Conservation (phyloP, 106 monocot species). For the Narthecium ossifragum region DNA sequence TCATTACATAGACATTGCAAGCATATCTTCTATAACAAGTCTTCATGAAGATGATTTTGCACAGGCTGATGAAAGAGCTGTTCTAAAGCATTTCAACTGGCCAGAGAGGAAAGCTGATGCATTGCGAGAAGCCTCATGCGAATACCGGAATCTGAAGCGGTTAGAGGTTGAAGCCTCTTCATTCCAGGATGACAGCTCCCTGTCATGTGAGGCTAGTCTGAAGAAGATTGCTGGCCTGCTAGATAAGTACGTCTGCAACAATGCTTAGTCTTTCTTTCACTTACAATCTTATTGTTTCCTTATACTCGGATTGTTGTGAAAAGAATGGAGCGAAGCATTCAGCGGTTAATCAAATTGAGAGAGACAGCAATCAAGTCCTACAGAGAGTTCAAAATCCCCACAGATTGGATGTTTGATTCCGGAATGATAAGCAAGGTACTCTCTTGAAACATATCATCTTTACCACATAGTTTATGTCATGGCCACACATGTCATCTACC, state of each 20-base stretch:
- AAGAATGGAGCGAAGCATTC: slow-evolving; percentile 63
- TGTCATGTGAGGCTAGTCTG: slow-evolving; percentile 44
- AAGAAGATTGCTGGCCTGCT: slow-evolving; percentile 56
- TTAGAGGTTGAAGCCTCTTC: slow-evolving; percentile 38
- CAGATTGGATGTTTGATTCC: slow-evolving; percentile 85
- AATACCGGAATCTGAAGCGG: slow-evolving; percentile 63
- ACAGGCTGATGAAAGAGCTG: slow-evolving; percentile 94
- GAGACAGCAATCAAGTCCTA: slow-evolving; percentile 33
- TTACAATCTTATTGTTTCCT: neutral
- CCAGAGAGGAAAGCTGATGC: slow-evolving; percentile 90
- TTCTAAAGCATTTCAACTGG: slow-evolving; percentile 94
- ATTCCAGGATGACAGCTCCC: slow-evolving; percentile 34
- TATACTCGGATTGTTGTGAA: neutral
- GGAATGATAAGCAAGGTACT: slow-evolving; percentile 66
- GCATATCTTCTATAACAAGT: too few relatives aligned
- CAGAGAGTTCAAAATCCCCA: slow-evolving; percentile 59
- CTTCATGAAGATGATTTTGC: too few relatives aligned
- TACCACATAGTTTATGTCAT: too few relatives aligned
- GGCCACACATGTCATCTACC: too few relatives aligned
- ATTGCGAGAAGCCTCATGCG: slow-evolving; percentile 75
- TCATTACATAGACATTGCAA: too few relatives aligned
- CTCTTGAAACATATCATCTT: neutral
- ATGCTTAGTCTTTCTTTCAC: neutral
- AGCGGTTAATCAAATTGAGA: slow-evolving; percentile 51
- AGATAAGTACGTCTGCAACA: slow-evolving; percentile 42